Evolutionary conservation across 1,284 basidiomycete species (phyloP).

Genomic region (Irpex rosettiformis): DNA sequence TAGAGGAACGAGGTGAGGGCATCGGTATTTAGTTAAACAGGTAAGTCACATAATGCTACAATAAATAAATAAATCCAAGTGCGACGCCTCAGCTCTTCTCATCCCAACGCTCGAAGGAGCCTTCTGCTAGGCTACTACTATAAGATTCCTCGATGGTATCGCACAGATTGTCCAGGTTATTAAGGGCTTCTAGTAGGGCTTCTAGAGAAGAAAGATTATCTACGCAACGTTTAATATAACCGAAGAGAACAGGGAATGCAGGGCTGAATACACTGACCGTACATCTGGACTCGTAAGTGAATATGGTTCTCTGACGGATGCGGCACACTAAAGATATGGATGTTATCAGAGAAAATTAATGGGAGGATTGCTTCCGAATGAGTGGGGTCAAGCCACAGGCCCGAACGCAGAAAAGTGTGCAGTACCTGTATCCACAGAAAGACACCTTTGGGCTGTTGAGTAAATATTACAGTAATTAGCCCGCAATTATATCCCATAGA

Average conservation of each 20-base stretch:
- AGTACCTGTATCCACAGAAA: conserved; percentile 96
- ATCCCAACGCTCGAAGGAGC: conserved; percentile 60
- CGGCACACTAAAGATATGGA: conserved; percentile 65
- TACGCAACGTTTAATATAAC: conserved; percentile 28
- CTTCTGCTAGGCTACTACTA: conserved; percentile 48
- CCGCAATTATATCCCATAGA: not conserved
- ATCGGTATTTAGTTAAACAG: too few species aligned
- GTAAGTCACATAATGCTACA: not conserved
- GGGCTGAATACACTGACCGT: conserved; percentile 61
- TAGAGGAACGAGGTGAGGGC: too few species aligned
- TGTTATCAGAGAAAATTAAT: conserved; percentile 4
- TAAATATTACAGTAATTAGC: not conserved
- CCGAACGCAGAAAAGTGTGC: too few species aligned
- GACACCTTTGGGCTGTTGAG: conserved; percentile 90
- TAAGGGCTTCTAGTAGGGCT: conserved; percentile 72
- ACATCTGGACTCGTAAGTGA: conserved; percentile 97
- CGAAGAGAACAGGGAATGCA: not conserved
- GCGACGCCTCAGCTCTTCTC: conserved; percentile 49
- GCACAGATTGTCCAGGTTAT: conserved; percentile 74
- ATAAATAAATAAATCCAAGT: not conserved
- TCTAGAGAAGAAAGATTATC: conserved; percentile 79
- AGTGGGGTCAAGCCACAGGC: too few species aligned
- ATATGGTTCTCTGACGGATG: conserved; percentile 97
- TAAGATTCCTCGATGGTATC: conserved; percentile 67
- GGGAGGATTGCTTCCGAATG: too few species aligned